Conservation (phyloP, 2,329 filamentous ascomycete genomes). For the Fusarium sp. region DNA sequence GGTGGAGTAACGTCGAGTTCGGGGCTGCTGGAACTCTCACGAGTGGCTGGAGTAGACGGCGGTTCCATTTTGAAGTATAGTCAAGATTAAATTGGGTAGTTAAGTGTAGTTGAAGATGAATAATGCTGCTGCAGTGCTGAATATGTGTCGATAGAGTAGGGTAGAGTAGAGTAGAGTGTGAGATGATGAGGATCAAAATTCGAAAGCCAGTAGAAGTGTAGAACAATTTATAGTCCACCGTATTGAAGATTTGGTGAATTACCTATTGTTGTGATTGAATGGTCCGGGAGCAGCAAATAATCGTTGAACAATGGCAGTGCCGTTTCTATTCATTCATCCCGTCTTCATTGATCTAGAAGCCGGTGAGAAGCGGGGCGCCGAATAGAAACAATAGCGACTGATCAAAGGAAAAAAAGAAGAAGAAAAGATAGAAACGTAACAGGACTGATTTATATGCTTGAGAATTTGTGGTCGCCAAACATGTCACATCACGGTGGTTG, state of each 20-base stretch:
- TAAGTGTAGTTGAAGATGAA: background rate
- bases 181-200: conserved; percentile 28
- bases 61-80: conserved; percentile 5
- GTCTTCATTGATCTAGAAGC: conserved; percentile 14
- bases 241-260: conserved; percentile 14
- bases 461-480: conserved; percentile 10
- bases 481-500: background rate
- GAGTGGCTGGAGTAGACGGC: conserved; percentile 20
- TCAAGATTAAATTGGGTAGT: conserved; percentile 3
- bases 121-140: background rate
- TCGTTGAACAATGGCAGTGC: conserved; percentile 19
- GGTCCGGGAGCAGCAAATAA: background rate
- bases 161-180: background rate
- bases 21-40: conserved; percentile 29
- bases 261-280: conserved; percentile 20
- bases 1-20: conserved; percentile 13
- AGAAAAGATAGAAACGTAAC: background rate
- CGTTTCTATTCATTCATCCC: conserved; percentile 22
- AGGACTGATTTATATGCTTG: background rate
- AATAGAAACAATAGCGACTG: background rate
- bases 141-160: background rate
- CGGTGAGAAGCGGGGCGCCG: conserved; percentile 6
- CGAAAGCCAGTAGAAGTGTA: background rate
- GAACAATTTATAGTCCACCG: conserved; percentile 27
- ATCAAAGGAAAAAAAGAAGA: background rate